Evolutionary conservation across 2,329 filamentous ascomycete genomes (phyloP).

Genomic region (Monosporascus sp.): DNA sequence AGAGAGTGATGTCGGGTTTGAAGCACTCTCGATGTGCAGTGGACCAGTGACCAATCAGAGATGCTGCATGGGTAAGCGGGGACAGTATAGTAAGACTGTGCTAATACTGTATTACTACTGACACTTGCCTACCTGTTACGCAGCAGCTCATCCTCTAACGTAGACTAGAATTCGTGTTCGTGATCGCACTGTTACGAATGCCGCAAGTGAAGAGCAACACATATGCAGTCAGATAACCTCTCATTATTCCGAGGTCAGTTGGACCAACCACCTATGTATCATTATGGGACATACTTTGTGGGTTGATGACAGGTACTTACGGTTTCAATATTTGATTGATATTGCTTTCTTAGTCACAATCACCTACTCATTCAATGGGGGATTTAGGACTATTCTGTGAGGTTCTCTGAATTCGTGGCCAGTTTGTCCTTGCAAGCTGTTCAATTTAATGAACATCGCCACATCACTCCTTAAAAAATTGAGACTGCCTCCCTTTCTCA

Average conservation of each 20-base stretch:
- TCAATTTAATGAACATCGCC: slow-evolving; percentile 22
- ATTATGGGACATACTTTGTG: no score
- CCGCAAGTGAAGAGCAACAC: no score
- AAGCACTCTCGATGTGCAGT: slow-evolving; percentile 16
- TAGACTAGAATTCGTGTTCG: no score
- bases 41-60: slow-evolving; percentile 16
- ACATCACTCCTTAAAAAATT: slow-evolving; percentile 13
- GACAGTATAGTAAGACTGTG: slow-evolving; percentile 5
- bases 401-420: slow-evolving; percentile 17
- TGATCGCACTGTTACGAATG: no score
- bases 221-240: no score
- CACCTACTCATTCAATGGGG: neutral
- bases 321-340: neutral
- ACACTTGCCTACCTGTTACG: no score
- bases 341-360: neutral
- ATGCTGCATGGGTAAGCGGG: slow-evolving; percentile 6
- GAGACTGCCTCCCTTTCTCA: neutral
- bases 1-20: slow-evolving; percentile 16
- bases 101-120: neutral
- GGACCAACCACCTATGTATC: no score
- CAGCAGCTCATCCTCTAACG: no score
- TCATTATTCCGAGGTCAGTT: no score
- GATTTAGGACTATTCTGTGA: slow-evolving; percentile 1
- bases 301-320: no score
- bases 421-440: slow-evolving; percentile 24